Conservation (phyloP, 805 yeast genomes). For the Sugiyamaella floridensis region DNA sequence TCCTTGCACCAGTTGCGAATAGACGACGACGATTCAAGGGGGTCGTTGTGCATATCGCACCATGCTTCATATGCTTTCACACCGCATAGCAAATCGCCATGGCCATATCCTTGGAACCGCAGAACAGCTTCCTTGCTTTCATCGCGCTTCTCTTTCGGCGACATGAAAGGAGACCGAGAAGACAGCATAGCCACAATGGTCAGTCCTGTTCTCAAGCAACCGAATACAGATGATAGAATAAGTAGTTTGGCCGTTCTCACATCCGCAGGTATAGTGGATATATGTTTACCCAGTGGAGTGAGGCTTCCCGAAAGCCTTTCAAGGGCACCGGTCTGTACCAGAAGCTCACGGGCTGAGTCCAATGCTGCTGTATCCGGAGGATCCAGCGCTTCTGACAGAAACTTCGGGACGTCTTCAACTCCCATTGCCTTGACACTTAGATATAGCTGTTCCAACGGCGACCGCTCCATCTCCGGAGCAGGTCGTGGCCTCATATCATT, state of each 20-base stretch:
- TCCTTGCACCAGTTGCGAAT: conserved; percentile 45
- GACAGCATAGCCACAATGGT: conserved; percentile 73
- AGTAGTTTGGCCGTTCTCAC: conserved; percentile 77
- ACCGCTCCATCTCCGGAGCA: conserved; percentile 80
- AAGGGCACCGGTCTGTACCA: conserved; percentile 71
- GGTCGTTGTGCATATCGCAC: conserved; percentile 24
- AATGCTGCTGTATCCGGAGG: conserved; percentile 58
- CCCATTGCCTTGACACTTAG: conserved; percentile 87
- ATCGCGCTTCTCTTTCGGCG: conserved; percentile 56
- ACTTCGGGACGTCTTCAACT: conserved; percentile 58
- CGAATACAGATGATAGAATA: conserved; percentile 74
- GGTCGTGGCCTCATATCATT: conserved; percentile 62
- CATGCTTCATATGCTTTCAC: conserved; percentile 55
- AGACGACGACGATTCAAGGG: conserved; percentile 21
- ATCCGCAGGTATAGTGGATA: conserved; percentile 79
- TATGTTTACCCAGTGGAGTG: conserved; percentile 71
- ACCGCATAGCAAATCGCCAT: conserved; percentile 73
- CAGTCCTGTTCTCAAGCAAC: conserved; percentile 70
- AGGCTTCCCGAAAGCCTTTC: conserved; percentile 39
- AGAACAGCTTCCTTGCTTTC: conserved; percentile 40
- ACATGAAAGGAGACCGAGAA: conserved; percentile 66
- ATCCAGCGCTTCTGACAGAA: conserved; percentile 70
- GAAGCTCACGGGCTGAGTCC: conserved; percentile 42
- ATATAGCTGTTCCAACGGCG: conserved; percentile 76
- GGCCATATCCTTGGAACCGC: conserved; percentile 35